phyloP scores from a whole-genome alignment of 176 grass and related monocot species.

The Oryza longistaminata region DNA sequence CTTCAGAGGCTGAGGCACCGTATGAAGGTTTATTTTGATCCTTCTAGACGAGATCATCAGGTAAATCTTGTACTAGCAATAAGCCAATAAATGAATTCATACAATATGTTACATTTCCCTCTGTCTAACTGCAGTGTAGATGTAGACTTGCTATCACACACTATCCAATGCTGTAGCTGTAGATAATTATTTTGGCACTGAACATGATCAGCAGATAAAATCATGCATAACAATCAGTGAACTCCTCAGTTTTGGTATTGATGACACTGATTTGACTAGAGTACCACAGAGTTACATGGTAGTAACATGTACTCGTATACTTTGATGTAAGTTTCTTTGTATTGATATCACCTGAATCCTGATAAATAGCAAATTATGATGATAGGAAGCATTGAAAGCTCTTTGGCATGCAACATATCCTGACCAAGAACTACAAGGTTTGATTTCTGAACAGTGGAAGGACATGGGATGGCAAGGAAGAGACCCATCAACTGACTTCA shows the following conservation, averaged over 20 bases:
- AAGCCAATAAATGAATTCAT: neutral
- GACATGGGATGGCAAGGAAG: conserved; percentile 98
- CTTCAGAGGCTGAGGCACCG: conserved; percentile 85
- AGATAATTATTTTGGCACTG: neutral
- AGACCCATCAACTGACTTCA: conserved; percentile 97
- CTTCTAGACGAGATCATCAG: conserved; percentile 86
- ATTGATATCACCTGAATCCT: conserved; percentile 22
- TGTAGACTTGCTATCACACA: neutral
- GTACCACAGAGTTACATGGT: neutral
- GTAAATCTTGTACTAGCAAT: conserved; percentile 31
- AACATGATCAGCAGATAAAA: neutral
- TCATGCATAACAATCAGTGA: neutral
- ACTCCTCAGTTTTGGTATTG: neutral
- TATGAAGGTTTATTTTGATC: conserved; percentile 91
- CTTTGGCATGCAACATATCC: conserved; percentile 96
- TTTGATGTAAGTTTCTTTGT: neutral
- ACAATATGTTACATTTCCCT: neutral
- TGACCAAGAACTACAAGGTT: conserved; percentile 83
- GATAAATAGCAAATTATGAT: conserved; percentile 3
- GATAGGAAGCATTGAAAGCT: conserved; percentile 89
- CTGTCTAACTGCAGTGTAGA: neutral
- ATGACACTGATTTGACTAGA: neutral
- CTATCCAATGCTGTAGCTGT: neutral
- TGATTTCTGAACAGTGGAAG: conserved; percentile 97
- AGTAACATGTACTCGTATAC: neutral